These are phyloP conservation scores for Phytophthora sansomeana DNA, from an alignment of 352 stramenopile species.

Conservation along the genomic window DNA sequence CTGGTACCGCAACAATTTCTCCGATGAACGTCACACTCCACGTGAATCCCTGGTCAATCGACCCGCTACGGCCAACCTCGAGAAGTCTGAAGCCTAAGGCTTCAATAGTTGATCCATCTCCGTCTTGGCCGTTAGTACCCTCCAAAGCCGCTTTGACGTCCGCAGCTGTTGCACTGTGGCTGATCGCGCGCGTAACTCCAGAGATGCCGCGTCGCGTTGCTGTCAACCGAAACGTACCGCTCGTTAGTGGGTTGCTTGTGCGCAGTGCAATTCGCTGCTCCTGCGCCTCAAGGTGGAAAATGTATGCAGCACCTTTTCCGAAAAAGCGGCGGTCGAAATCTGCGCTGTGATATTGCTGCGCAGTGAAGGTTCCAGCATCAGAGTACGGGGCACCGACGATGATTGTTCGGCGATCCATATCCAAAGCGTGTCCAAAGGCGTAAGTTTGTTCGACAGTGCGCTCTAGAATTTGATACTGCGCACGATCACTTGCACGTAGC, in stretches of 20 bases:
- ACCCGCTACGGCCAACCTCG: conserved; percentile 73
- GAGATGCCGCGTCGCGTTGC: conserved; percentile 66
- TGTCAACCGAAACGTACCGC: conserved; percentile 80
- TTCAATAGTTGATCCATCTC: conserved; percentile 72
- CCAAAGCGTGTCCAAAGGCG: conserved; percentile 88
- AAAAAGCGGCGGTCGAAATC: conserved; percentile 72
- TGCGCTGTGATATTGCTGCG: conserved; percentile 62
- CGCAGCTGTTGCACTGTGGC: conserved; percentile 65
- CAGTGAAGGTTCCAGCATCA: conserved; percentile 69
- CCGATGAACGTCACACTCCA: conserved; percentile 88
- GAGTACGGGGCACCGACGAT: conserved; percentile 91
- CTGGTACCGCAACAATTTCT: conserved; percentile 67
- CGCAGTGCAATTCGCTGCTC: conserved; percentile 69
- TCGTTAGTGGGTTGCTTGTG: conserved; percentile 65
- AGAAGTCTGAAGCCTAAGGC: conserved; percentile 62
- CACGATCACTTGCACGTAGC: conserved; percentile 83
- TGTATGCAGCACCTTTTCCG: conserved; percentile 74
- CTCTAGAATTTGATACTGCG: conserved; percentile 83
- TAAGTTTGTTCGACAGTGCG: conserved; percentile 85
- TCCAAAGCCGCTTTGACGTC: conserved; percentile 88
- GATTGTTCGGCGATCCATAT: conserved; percentile 86
- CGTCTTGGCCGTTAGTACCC: conserved; percentile 40
- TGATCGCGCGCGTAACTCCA: conserved; percentile 67
- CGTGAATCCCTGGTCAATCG: conserved; percentile 80
- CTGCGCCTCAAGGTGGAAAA: conserved; percentile 82